A percentile compares a stretch with the other conserved stretches of the same genome.
Conservation (phyloP, 2,329 filamentous ascomycete species). For the Xylaria digitata region DNA sequence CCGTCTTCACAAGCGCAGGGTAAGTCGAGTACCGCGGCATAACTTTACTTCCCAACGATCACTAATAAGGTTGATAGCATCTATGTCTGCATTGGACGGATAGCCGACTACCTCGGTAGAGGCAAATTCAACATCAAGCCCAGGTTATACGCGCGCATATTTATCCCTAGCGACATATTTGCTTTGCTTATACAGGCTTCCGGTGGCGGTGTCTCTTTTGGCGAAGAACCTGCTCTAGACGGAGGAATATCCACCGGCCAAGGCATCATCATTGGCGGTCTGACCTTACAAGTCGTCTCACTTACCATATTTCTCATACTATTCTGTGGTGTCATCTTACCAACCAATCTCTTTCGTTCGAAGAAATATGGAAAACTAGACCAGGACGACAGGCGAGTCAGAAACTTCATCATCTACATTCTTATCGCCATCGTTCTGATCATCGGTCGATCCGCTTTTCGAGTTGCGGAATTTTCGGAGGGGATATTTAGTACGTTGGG, state of each 20-base stretch:
- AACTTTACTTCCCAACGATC: not conserved
- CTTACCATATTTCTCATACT: conserved; percentile 35
- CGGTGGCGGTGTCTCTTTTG: conserved; percentile 30
- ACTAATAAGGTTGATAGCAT: conserved; percentile 25
- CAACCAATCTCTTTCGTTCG: conserved; percentile 27
- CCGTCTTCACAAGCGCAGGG: conserved; percentile 37
- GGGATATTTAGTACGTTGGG: conserved; percentile 28
- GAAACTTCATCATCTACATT: conserved; percentile 29
- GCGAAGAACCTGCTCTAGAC: not conserved
- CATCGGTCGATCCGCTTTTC: conserved; percentile 32
- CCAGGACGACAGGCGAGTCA: conserved; percentile 22
- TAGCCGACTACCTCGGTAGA: conserved; percentile 37
- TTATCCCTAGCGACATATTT: conserved; percentile 33
- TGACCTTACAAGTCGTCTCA: conserved; percentile 33
- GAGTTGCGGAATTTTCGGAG: conserved; percentile 31
- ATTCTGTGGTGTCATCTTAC: conserved; percentile 34
- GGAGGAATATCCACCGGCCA: conserved; percentile 30
- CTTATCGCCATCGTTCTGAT: conserved; percentile 32
- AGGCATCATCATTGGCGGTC: conserved; percentile 32
- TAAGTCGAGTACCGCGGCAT: conserved; percentile 19
- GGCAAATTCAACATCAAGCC: conserved; percentile 38
- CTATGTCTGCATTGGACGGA: conserved; percentile 37
- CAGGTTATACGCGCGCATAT: conserved; percentile 33
- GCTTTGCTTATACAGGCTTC: conserved; percentile 34
- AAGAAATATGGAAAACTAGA: not conserved